Percentiles rank a stretch among this genome's conserved stretches.
phyloP scores from a whole-genome alignment of 2,329 filamentous ascomycete genomes.

The Fusarium napiforme region DNA sequence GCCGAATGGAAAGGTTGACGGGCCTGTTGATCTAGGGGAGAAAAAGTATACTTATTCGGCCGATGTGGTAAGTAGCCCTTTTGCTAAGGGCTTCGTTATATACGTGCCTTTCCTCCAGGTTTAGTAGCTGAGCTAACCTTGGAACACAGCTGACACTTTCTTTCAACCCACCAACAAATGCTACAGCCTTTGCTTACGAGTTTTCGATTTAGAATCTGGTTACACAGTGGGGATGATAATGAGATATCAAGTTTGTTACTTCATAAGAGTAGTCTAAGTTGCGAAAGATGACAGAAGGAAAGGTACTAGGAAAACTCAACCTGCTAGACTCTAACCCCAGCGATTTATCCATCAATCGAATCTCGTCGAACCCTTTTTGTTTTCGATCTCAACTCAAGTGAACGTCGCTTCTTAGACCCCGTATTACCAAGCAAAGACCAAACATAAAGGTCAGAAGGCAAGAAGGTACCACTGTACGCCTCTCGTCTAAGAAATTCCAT shows the following conservation, averaged over 20 bases:
- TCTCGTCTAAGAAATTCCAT: background rate
- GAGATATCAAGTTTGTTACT: too few relatives aligned
- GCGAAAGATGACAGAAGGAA: accelerated
- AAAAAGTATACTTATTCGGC: background rate
- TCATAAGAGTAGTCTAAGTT: too few relatives aligned
- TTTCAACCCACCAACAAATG: too few relatives aligned
- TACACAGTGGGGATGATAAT: too few relatives aligned
- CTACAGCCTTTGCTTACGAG: too few relatives aligned
- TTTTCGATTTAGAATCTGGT: too few relatives aligned
- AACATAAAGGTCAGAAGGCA: background rate
- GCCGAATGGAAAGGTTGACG: background rate
- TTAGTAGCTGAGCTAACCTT: too few relatives aligned
- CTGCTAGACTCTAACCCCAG: background rate
- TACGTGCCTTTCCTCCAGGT: accelerated
- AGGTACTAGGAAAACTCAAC: accelerated
- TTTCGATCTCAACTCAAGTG: background rate
- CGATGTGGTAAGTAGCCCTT: background rate
- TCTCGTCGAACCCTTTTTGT: background rate
- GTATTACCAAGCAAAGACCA: background rate
- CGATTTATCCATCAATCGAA: background rate
- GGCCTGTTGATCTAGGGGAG: background rate
- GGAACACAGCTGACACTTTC: too few relatives aligned
- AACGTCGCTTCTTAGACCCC: background rate
- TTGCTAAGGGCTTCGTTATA: too few relatives aligned
- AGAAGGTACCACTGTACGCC: accelerated